These are phyloP conservation scores for Alternaria hordeiaustralica DNA, from an alignment of 2,329 filamentous ascomycete species.

Conservation along the genomic window DNA sequence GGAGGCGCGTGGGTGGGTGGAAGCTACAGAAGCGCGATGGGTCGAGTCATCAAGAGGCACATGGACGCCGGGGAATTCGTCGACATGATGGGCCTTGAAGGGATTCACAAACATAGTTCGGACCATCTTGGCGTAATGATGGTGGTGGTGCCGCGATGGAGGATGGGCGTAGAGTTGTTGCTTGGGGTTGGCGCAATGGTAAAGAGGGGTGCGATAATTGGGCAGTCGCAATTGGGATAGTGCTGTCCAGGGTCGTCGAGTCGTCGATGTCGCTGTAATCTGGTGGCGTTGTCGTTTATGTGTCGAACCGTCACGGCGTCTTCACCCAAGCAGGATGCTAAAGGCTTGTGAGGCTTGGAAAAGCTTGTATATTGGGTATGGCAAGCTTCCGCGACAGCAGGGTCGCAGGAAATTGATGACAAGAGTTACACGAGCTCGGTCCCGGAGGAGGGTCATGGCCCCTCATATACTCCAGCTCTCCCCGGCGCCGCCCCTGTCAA, in stretches of 20 bases:
- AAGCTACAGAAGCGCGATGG: conserved; percentile 44
- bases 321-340: conserved; percentile 27
- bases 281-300: background rate
- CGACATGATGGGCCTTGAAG: conserved; percentile 59
- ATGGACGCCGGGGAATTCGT: conserved; percentile 58
- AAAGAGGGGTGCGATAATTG: background rate
- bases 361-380: conserved; percentile 31
- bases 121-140: conserved; percentile 42
- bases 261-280: conserved; percentile 1
- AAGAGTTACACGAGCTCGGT: background rate
- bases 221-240: conserved; percentile 11
- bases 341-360: conserved; percentile 32
- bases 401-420: background rate
- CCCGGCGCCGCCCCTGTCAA: background rate
- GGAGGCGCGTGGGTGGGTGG: conserved; percentile 17
- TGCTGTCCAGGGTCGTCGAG: conserved; percentile 7
- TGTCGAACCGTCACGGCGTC: conserved; percentile 24
- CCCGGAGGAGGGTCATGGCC: background rate
- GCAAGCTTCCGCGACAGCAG: conserved; percentile 4
- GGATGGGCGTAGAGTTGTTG: conserved; percentile 12
- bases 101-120: conserved; percentile 53
- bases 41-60: conserved; percentile 57
- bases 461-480: conserved; percentile 9
- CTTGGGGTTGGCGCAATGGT: conserved; percentile 19
- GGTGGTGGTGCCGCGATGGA: conserved; percentile 4